These are phyloP conservation scores for Basidioascus undulatus DNA, from an alignment of 768 basidiomycete species.

Conservation along the genomic window DNA sequence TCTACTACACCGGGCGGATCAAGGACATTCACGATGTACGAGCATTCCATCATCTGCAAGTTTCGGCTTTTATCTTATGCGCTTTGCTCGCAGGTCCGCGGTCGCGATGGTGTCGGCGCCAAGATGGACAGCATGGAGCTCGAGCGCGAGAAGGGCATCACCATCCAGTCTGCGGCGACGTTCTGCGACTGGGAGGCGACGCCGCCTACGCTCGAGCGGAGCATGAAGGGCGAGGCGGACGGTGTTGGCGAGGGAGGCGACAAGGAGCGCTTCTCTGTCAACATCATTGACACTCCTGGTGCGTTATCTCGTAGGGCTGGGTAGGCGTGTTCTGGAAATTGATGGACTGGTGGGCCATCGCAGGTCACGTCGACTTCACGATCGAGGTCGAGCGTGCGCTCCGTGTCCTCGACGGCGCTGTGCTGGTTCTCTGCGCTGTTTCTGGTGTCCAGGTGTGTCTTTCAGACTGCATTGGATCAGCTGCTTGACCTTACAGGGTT, in stretches of 20 bases:
- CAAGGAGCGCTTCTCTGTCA: constrained; percentile 49
- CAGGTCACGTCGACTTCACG: constrained; percentile 97
- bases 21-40: constrained; percentile 85
- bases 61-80: not conserved
- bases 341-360: not conserved
- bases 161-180: constrained; percentile 94
- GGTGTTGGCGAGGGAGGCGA: constrained; percentile 5
- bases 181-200: constrained; percentile 86
- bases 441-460: constrained; percentile 65
- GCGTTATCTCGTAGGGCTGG: constrained; percentile 5
- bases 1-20: constrained; percentile 91
- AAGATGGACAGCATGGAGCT: constrained; percentile 99
- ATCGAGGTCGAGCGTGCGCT: constrained; percentile 96
- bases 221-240: constrained; percentile 4
- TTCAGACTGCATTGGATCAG: not conserved
- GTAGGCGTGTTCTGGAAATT: too few relatives aligned
- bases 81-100: constrained; percentile 40
- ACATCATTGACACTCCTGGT: constrained; percentile 98
- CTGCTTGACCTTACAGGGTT: not conserved
- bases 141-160: constrained; percentile 96
- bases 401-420: constrained; percentile 85
- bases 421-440: constrained; percentile 87
- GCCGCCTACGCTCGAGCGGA: constrained; percentile 27
- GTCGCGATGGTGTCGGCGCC: constrained; percentile 82
- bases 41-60: constrained; percentile 2